These are phyloP conservation scores for Suillus alpinus DNA, from an alignment of 768 basidiomycete species.

Conservation along the genomic window DNA sequence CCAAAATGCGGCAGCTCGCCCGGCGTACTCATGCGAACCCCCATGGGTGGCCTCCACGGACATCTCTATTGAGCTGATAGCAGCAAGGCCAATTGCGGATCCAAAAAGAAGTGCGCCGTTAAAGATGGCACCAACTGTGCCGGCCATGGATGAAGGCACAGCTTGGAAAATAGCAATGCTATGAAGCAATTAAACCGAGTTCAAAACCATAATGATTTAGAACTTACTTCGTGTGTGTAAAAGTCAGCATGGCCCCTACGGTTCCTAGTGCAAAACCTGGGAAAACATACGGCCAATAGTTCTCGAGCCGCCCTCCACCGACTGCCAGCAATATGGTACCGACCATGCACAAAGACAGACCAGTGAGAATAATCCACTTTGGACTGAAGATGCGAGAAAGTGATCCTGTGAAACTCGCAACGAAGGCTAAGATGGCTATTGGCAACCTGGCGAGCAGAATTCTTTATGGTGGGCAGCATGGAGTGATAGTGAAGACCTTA, in stretches of 20 bases:
- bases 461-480: conserved; percentile 5
- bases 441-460: conserved; percentile 33
- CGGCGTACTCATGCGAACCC: conserved; percentile 31
- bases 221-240: conserved; percentile 46
- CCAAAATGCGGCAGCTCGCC: conserved; percentile 44
- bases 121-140: conserved; percentile 55
- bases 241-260: conserved; percentile 44
- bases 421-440: conserved; percentile 37
- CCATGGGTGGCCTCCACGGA: conserved; percentile 36
- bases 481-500: conserved; percentile 16
- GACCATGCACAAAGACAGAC: conserved; percentile 34
- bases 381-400: conserved; percentile 34
- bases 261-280: conserved; percentile 50
- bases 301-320: conserved; percentile 35
- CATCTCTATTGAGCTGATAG: conserved; percentile 46
- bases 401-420: conserved; percentile 36
- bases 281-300: conserved; percentile 48
- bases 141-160: conserved; percentile 45
- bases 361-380: conserved; percentile 46
- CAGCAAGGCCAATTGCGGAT: conserved; percentile 48
- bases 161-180: conserved; percentile 52
- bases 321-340: conserved; percentile 43
- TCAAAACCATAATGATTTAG: neutral
- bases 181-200: neutral
- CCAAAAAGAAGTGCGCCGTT: conserved; percentile 52